Percentiles rank a stretch among this genome's conserved stretches.
Evolutionary conservation across 257 asterid genomes (phyloP).

Genomic region (Lithospermum erythrorhizon): DNA sequence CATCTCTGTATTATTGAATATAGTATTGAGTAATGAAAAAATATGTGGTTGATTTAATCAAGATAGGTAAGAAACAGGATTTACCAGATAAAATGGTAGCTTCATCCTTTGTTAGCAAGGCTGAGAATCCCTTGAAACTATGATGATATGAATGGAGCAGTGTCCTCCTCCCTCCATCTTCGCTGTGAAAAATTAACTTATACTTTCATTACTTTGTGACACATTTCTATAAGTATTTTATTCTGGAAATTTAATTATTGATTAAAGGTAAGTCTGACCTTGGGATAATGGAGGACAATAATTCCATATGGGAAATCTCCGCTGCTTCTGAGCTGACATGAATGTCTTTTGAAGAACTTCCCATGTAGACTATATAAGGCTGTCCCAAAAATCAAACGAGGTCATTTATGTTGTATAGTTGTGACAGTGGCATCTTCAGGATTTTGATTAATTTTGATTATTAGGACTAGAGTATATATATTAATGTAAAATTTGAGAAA

Average conservation of each 20-base stretch:
- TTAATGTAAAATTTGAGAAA: no score
- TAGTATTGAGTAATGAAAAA: no score
- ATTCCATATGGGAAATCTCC: conserved; percentile 27
- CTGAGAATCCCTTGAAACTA: conserved; percentile 63
- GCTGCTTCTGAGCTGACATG: conserved; percentile 13
- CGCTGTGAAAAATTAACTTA: conserved; percentile 23
- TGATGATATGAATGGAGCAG: conserved; percentile 37
- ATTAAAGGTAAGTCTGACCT: conserved; percentile 20
- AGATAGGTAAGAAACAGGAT: no score
- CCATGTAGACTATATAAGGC: conserved; percentile 74
- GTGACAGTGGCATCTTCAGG: neutral
- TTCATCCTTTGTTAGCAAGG: conserved; percentile 52
- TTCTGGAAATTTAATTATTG: neutral
- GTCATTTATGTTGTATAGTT: neutral
- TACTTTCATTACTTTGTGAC: no score
- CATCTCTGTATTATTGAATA: no score
- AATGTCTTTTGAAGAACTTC: conserved; percentile 32
- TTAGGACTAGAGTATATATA: neutral
- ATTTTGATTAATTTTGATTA: neutral
- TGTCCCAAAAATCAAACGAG: conserved; percentile 21
- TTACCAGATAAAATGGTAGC: conserved; percentile 46
- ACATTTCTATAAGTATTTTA: neutral
- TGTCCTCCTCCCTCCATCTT: conserved; percentile 29
- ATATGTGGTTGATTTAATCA: neutral
- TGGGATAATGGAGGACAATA: conserved; percentile 50